phyloP scores from a whole-genome alignment of 2,329 filamentous ascomycete species.

The Aspergillus texensis region DNA sequence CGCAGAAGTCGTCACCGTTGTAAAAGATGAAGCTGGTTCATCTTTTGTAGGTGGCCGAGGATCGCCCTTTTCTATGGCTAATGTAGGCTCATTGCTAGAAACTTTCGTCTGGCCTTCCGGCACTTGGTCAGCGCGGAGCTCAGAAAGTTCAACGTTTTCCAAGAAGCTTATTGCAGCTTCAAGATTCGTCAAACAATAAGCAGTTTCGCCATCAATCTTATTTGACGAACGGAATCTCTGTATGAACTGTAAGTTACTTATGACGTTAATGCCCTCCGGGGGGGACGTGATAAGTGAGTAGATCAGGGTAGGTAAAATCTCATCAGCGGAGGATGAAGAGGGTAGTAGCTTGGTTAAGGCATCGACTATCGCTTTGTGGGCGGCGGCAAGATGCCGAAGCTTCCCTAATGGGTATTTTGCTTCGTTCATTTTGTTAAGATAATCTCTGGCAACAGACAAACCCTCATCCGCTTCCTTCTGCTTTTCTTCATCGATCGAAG shows the following conservation, averaged over 20 bases:
- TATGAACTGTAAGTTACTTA: slow-evolving; percentile 94
- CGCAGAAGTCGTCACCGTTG: slow-evolving; percentile 31
- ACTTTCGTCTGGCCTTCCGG: slow-evolving; percentile 68
- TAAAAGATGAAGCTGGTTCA: slow-evolving; percentile 29
- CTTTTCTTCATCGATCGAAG: slow-evolving; percentile 57
- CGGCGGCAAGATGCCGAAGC: slow-evolving; percentile 80
- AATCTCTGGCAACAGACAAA: slow-evolving; percentile 70
- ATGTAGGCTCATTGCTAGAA: slow-evolving; percentile 35
- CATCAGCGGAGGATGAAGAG: slow-evolving; percentile 86
- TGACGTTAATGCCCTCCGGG: slow-evolving; percentile 80
- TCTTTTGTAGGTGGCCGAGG: slow-evolving; percentile 30
- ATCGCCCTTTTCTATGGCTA: slow-evolving; percentile 28
- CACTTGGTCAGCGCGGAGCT: slow-evolving; percentile 76
- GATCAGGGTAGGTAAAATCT: slow-evolving; percentile 95
- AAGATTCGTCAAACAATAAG: slow-evolving; percentile 94
- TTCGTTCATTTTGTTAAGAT: slow-evolving; percentile 80
- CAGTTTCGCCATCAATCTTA: slow-evolving; percentile 89
- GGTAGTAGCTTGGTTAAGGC: slow-evolving; percentile 68
- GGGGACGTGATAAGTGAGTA: slow-evolving; percentile 92
- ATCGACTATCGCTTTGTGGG: slow-evolving; percentile 94
- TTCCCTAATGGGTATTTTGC: slow-evolving; percentile 89
- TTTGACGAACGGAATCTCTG: slow-evolving; percentile 84
- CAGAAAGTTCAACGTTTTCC: slow-evolving; percentile 91
- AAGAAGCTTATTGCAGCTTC: slow-evolving; percentile 94
- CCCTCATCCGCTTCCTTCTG: slow-evolving; percentile 72